A percentile compares a stretch with the other conserved stretches of the same genome.
phyloP scores from a whole-genome alignment of 2,329 filamentous ascomycete species.

The Colletotrichum liriopes region DNA sequence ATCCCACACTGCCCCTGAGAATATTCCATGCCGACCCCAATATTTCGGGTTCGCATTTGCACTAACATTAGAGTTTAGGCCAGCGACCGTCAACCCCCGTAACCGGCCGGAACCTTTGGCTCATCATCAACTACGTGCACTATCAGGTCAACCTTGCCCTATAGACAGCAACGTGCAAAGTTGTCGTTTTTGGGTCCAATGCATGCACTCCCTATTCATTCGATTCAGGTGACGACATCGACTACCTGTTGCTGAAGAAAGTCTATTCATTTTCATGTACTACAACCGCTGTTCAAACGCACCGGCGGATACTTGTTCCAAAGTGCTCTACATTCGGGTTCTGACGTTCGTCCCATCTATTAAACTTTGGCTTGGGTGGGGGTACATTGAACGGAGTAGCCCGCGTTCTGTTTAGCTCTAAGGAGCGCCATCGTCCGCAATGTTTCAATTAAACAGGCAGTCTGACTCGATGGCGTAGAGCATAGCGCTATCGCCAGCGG shows the following conservation, averaged over 20 bases:
- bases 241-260: background rate
- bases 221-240: background rate
- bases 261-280: background rate
- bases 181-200: no score
- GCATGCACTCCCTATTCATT: background rate
- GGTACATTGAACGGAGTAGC: background rate
- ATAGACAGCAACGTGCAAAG: background rate
- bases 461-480: background rate
- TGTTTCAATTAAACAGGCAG: background rate
- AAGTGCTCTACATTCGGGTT: no score
- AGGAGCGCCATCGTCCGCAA: background rate
- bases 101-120: background rate
- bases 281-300: background rate
- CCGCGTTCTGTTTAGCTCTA: background rate
- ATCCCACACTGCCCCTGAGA: background rate
- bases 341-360: slow-evolving; percentile 20
- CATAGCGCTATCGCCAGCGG: no score
- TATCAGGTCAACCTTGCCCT: background rate
- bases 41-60: background rate
- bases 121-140: background rate
- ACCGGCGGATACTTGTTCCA: no score
- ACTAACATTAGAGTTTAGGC: background rate
- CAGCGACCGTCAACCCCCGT: background rate
- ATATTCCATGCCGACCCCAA: background rate
- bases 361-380: slow-evolving; percentile 5